These are phyloP conservation scores for Puccinia triticina DNA, from an alignment of 1,284 basidiomycete species.

Conservation along the genomic window DNA sequence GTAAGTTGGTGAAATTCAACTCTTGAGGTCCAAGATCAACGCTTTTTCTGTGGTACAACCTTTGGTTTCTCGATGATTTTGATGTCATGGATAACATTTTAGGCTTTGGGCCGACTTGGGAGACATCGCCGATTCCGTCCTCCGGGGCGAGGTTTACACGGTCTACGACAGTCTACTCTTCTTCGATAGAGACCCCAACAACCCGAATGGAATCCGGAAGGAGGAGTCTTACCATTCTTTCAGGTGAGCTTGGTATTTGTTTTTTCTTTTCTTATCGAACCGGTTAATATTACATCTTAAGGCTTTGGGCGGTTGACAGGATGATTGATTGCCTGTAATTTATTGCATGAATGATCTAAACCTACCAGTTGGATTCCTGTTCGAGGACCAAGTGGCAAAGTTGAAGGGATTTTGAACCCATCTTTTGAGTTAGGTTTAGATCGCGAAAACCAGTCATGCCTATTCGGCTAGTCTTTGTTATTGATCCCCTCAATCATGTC, in stretches of 20 bases:
- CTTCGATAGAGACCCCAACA: conserved; percentile 47
- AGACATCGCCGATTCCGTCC: conserved; percentile 37
- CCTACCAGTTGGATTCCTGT: conserved; percentile 46
- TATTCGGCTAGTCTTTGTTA: background rate
- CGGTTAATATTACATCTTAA: background rate
- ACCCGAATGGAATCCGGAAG: conserved; percentile 39
- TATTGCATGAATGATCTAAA: background rate
- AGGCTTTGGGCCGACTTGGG: conserved; percentile 49
- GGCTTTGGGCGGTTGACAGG: background rate
- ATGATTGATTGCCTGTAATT: background rate
- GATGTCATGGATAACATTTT: background rate
- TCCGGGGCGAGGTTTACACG: conserved; percentile 42
- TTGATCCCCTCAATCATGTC: background rate
- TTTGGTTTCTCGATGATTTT: background rate
- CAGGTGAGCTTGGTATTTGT: conserved; percentile 18
- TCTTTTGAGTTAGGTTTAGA: conserved; percentile 46
- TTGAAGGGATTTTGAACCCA: conserved; percentile 51
- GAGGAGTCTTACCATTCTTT: conserved; percentile 51
- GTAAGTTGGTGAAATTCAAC: conserved; percentile 16
- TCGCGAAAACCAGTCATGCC: background rate
- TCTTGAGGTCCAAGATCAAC: background rate
- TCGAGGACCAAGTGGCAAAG: conserved; percentile 45
- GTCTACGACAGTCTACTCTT: conserved; percentile 48
- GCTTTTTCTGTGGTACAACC: background rate
- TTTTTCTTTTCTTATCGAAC: background rate